These are phyloP conservation scores for Colletotrichum abscissum DNA, from an alignment of 2,329 filamentous ascomycete genomes.

Conservation along the genomic window DNA sequence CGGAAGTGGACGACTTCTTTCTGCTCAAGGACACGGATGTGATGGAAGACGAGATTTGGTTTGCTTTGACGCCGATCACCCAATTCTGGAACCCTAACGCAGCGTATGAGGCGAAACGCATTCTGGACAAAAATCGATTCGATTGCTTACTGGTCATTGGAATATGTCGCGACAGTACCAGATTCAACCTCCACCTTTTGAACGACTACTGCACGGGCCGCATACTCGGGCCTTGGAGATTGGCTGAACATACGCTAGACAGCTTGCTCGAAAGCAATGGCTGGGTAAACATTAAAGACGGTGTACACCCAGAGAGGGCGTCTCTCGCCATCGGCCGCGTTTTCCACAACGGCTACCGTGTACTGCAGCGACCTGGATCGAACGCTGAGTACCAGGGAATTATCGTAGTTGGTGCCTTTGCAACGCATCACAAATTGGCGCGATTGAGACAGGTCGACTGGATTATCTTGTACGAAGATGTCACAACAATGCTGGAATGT, in stretches of 20 bases:
- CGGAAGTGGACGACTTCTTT: neutral
- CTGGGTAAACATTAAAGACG: neutral
- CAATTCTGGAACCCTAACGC: neutral
- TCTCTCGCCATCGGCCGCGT: neutral
- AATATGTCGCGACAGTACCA: neutral
- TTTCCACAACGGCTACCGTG: neutral
- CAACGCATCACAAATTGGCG: neutral
- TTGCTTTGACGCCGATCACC: neutral
- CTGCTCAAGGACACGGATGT: neutral
- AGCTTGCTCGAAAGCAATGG: neutral
- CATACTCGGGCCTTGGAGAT: neutral
- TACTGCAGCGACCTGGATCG: neutral
- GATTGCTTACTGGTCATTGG: neutral
- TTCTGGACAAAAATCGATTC: neutral
- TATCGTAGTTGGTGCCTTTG: neutral
- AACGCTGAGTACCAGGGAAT: neutral
- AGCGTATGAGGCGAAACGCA: neutral
- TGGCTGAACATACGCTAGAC: neutral
- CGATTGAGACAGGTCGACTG: neutral
- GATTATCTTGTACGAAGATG: neutral
- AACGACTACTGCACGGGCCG: neutral
- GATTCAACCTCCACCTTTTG: neutral
- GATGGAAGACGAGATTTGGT: neutral
- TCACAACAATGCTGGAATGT: neutral
- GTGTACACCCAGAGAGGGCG: neutral